Evolutionary conservation across 2,329 filamentous ascomycete species (phyloP), one percentile per base, ranked within the genome.

Genomic region (Leptosphaerulina australis): DNA sequence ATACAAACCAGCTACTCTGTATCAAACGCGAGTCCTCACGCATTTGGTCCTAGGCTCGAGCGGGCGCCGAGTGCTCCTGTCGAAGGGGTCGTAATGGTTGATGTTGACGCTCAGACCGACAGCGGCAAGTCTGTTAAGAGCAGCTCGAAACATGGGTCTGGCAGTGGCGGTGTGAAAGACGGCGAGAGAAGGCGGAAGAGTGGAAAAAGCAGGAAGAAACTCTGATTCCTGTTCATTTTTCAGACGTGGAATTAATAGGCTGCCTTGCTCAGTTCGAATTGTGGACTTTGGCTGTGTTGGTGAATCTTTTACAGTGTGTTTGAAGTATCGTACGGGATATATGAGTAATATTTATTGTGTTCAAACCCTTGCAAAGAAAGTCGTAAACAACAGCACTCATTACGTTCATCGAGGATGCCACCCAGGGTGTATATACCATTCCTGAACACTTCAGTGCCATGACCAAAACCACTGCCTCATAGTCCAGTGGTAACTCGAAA

Each of bases 381-480:
- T n/a, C n/a, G n/a, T n/a, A n/a, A n/a, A n/a, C n/a, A n/a, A n/a
- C n/a, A n/a, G n/a, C n/a, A n/a, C n/a, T n/a, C n/a, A n/a, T n/a
- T n/a, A n/a, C n/a, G n/a, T n/a, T n/a, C n/a, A n/a, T n/a, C n/a
- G n/a, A n/a, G n/a, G n/a, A n/a, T n/a, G n/a, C n/a, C n/a, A n/a
- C n/a, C n/a, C 5, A 10, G n/a, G 25, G 10, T 28, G 25, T 28
- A 12, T 38, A 38, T 38, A 17, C 20, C 28, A 5, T n/a, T 11
- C 25, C 25, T 4, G 10, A 28, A 11, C 25, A 20, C 33, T 11
- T 11, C 17, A 21, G 6, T 12, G 6, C 9, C 18, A 18, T 18
- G 17, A 11, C 17, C 33, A 20, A 21, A n/a, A n/a, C 83, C 45
- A 83, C 82, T 74, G 80, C 54, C 82, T 76, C 51, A 85, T 60